Evolutionary conservation across 257 asterid genomes (phyloP).

Genomic region (Scutellaria minor): DNA sequence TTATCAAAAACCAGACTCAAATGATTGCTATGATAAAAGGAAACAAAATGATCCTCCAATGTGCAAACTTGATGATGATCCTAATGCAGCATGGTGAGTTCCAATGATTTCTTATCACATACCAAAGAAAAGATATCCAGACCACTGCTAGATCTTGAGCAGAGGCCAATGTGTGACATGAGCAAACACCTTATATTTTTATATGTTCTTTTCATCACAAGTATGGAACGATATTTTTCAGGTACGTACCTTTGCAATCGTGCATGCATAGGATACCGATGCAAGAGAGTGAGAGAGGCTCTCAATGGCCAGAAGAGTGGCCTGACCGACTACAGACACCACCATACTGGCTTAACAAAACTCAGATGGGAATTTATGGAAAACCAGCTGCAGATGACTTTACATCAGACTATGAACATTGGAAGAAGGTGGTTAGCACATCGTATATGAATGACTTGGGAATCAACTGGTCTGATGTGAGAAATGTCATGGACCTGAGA

Average conservation of each 20-base stretch:
- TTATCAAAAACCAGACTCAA: conserved; percentile 78
- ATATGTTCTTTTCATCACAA: background rate
- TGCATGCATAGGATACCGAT: conserved; percentile 72
- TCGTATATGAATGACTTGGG: conserved; percentile 69
- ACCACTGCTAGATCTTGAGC: background rate
- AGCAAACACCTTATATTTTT: conserved; percentile 7
- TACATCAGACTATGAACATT: conserved; percentile 63
- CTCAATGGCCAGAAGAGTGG: conserved; percentile 93
- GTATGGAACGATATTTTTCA: conserved; percentile 40
- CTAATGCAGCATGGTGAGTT: conserved; percentile 87
- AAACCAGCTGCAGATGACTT: conserved; percentile 87
- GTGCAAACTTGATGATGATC: conserved; percentile 78
- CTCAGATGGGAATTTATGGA: conserved; percentile 78
- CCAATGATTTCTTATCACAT: conserved; percentile 11
- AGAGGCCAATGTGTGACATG: background rate
- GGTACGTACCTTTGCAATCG: conserved; percentile 84
- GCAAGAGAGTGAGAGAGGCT: conserved; percentile 69
- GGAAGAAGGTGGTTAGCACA: conserved; percentile 68
- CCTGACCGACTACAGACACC: conserved; percentile 65
- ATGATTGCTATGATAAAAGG: conserved; percentile 76
- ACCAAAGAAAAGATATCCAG: background rate
- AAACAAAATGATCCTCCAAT: conserved; percentile 61
- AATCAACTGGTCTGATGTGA: conserved; percentile 70
- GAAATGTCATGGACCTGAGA: conserved; percentile 93
- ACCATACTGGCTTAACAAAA: conserved; percentile 77